phyloP scores from a whole-genome alignment of 1,284 basidiomycete species.

The Leccinum angustisporum region DNA sequence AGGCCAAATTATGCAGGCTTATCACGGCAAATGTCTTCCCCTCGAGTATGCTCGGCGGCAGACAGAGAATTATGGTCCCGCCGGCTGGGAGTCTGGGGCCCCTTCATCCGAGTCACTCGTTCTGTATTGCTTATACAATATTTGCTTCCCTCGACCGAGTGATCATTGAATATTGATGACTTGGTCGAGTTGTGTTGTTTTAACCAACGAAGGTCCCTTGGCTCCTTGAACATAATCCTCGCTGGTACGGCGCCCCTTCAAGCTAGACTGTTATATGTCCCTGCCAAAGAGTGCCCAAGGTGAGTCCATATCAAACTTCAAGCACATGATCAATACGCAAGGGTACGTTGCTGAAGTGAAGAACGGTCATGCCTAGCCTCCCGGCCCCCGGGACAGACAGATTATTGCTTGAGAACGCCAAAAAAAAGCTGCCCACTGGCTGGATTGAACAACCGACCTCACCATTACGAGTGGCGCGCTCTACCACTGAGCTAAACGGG shows the following conservation, averaged over 20 bases:
- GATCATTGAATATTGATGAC: neutral
- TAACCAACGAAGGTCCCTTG: neutral
- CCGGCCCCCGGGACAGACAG: neutral
- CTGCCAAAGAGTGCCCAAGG: neutral
- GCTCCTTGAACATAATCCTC: neutral
- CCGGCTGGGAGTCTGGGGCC: neutral
- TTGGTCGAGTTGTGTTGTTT: neutral
- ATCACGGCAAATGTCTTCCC: too few relatives aligned
- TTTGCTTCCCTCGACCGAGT: neutral
- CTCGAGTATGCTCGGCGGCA: too few relatives aligned
- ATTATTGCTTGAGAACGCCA: too few relatives aligned
- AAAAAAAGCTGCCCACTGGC: conserved; percentile 30
- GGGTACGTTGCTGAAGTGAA: neutral
- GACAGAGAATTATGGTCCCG: too few relatives aligned
- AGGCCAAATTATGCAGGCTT: too few relatives aligned
- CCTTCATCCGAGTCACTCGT: neutral
- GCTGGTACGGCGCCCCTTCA: neutral
- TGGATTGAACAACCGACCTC: conserved; percentile 50
- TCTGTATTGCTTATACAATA: neutral
- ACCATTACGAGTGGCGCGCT: conserved; percentile 52
- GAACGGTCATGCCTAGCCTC: neutral
- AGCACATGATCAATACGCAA: neutral
- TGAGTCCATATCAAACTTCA: neutral
- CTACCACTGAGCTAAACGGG: conserved; percentile 47
- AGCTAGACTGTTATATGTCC: neutral